Percentiles rank a stretch among this genome's conserved stretches.
Evolutionary conservation across 2,329 filamentous ascomycete species (phyloP).

Genomic region (Fusarium sulawesiense): DNA sequence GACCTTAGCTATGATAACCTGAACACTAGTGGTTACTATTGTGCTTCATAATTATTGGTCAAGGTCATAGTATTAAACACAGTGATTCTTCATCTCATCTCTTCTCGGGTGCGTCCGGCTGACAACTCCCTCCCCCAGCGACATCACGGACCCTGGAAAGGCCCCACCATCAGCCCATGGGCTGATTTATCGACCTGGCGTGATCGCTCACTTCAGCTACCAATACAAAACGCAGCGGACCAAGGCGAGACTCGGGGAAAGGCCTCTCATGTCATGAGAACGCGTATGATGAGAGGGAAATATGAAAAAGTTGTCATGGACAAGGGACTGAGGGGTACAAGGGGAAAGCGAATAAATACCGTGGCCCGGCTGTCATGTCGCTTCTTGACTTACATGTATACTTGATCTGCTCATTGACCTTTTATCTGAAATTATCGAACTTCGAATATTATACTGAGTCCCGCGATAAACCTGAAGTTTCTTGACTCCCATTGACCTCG

Average conservation of each 20-base stretch:
- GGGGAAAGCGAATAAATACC: slow-evolving; percentile 42
- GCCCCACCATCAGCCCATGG: slow-evolving; percentile 47
- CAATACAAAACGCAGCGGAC: slow-evolving; percentile 36
- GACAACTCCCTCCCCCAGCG: slow-evolving; percentile 30
- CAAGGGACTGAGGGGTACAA: slow-evolving; percentile 25
- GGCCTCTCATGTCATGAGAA: slow-evolving; percentile 25
- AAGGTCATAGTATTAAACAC: neutral
- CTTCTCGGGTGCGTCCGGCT: slow-evolving; percentile 44
- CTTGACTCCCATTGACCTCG: neutral
- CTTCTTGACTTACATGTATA: slow-evolving; percentile 19
- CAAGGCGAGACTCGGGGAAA: slow-evolving; percentile 46
- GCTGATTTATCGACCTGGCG: slow-evolving; percentile 47
- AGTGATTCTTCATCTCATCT: neutral
- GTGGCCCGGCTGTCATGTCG: slow-evolving; percentile 8
- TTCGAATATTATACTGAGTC: neutral
- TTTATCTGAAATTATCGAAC: neutral
- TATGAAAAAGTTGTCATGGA: slow-evolving; percentile 20
- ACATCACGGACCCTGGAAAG: slow-evolving; percentile 38
- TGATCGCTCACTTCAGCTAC: slow-evolving; percentile 43
- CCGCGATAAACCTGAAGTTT: slow-evolving; percentile 1
- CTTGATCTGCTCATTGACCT: slow-evolving; percentile 14
- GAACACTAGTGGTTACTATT: no score
- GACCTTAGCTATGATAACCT: neutral
- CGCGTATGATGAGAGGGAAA: slow-evolving; percentile 17
- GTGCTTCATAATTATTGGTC: no score